Conservation (phyloP, 768 basidiomycete genomes). For the Phaeolepiota aurea region DNA sequence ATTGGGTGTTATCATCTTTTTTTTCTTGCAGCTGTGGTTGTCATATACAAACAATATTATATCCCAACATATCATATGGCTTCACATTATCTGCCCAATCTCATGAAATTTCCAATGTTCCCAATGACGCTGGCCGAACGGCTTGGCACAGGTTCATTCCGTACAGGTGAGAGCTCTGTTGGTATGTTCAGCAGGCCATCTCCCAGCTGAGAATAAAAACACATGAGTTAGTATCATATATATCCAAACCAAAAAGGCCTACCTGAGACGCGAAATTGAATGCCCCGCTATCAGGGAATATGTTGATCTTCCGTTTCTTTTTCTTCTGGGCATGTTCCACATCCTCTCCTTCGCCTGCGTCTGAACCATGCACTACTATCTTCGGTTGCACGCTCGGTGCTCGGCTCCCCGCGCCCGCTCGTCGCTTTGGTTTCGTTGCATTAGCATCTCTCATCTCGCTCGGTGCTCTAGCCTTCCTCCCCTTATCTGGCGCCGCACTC, state of each 20-base stretch:
- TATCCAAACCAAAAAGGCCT: slow-evolving; percentile 3
- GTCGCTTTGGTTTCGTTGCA: slow-evolving; percentile 11
- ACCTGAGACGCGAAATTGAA: slow-evolving; percentile 32
- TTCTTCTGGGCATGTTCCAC: slow-evolving; percentile 37
- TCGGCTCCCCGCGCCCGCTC: slow-evolving; percentile 2
- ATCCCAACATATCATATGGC: too few species aligned
- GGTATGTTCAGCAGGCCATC: slow-evolving; percentile 52
- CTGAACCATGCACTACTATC: slow-evolving; percentile 6
- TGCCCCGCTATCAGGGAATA: slow-evolving; percentile 40
- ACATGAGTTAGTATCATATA: not conserved
- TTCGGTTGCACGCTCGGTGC: slow-evolving; percentile 13
- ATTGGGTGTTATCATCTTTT: too few species aligned
- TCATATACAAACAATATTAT: too few species aligned
- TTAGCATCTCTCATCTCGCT: slow-evolving; percentile 7
- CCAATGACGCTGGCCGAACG: slow-evolving; percentile 22
- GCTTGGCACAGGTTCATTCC: slow-evolving; percentile 42
- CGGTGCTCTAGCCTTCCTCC: slow-evolving; percentile 7
- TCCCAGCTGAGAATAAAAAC: slow-evolving; percentile 16
- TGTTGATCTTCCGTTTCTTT: slow-evolving; percentile 64
- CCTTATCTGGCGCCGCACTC: slow-evolving; percentile 10
- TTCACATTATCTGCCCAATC: not conserved
- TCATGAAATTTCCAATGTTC: not conserved
- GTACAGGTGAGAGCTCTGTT: slow-evolving; percentile 58
- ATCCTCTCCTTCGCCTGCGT: slow-evolving; percentile 13
- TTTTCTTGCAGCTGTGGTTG: too few species aligned